These are phyloP conservation scores for Hordeum vulgare DNA, from an alignment of 176 grass and related monocot species.

Conservation along the genomic window MorexV3_pseudomolecules_assembly NC_058518.1:167318845-167319344, in stretches of 20 bases:
- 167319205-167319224: conserved; percentile 30
- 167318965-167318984: neutral
- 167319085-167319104: neutral
- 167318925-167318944: conserved; percentile 51
- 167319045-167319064: neutral
- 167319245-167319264: conserved; percentile 27
- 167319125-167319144: neutral
- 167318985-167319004: neutral
- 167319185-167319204: conserved; percentile 46
- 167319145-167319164: neutral
- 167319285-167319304: conserved; percentile 36
- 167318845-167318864: conserved; percentile 75
- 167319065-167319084: neutral
- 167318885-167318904: conserved; percentile 92
- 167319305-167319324: conserved; percentile 22
- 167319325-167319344: conserved; percentile 10
- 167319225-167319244: conserved; percentile 28
- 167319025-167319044: neutral
- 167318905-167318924: conserved; percentile 77
- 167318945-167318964: conserved; percentile 14
- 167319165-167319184: conserved; percentile 35
- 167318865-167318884: conserved; percentile 66
- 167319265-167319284: conserved; percentile 54
- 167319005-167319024: neutral
- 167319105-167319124: neutral